Base-by-base conservation (phyloP, 2,329 filamentous ascomycete species). In the Falciphora oryzae region DNA sequence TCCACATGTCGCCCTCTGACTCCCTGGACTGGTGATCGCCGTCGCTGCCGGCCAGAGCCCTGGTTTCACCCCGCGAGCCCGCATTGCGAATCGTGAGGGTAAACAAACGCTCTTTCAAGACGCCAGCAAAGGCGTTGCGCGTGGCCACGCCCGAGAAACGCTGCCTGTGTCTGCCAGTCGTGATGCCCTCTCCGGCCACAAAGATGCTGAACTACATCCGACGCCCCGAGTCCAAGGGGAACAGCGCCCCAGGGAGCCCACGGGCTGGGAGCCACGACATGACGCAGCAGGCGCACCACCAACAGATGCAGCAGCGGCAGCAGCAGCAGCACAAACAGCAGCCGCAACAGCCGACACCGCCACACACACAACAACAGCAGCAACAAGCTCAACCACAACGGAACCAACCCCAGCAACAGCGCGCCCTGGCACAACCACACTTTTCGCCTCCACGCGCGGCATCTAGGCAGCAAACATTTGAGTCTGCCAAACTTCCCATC, bases 401-500 rank as follows among this genome's bases (percentile, higher is more conserved):
- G 35, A 63, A 60, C 57, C 58, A 66, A 56, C 27, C 61, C 58
- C 63, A 61, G 28, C 57, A 71, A 65, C 35, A 59, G 35, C 62
- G 29, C 25, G 29, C 53, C 22, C 67, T 63, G 35, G 50, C 68
- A 25, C 62, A 65, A 14, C 63, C 72, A 57, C 72, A 72, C 62
- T 69, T 69, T 44, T 67, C 69, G 67, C 73, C 70, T 67, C 70
- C 72, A 64, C 73, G 73, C 59, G 67, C 73, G 61, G 70, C 72
- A 61, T 65, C 70, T 44, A 70, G 71, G 38, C 70, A 73, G 61
- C 66, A 66, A 28, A 65, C 70, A 16, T 71, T 74, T 53, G 73
- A 77, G 63, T 71, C 74, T 58, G 73, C 74, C 59, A 76, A 73
- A 65, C 70, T 78, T 16, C 74, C 73, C n/a, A 65, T 75, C 22